Evolutionary conservation across 441 rosid species (phyloP), one percentile per base, ranked within the genome.

Genomic region (Jatropha multifida): DNA sequence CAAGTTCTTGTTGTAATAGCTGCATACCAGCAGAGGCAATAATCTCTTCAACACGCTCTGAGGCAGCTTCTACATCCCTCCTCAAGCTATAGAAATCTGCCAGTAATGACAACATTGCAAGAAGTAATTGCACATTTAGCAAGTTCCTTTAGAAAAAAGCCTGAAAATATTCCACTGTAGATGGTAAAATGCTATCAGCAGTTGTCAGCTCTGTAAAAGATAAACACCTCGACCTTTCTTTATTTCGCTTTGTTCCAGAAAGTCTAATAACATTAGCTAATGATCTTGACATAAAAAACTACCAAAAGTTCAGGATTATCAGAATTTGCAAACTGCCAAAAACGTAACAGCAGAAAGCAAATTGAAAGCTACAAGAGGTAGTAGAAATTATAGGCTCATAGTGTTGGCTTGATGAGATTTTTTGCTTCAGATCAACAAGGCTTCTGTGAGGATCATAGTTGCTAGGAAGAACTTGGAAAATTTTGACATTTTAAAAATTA

Each of bases 11-110:
- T 80, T 93, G 89, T 70, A 93, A 64, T 49, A 82, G 89, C 44
- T 81, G 73, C 59, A 93, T 64, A 71, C 88, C 86, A 66, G 91
- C 79, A 68, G 99, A 86, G 56, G 73, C 82, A 80, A 90, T 86
- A 13, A 89, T 83, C 80, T 93, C 98, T 79, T 89, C 86, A 61
- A 92, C 94, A 42, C 87, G 91, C 78, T 74, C 87, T 14, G 93
- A 81, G 74, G 89, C 87, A 71, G 72, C 60, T 81, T 93, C 97
- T 41, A 95, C 98, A 69, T 90, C 99, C 78, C 82, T 92, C 79
- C 99, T 87, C 78, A 92, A 78, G 72, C 89, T 82, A 80, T 91
- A 93, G 81, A 95, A 93, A 80, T 91, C 98, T 95, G 88, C 73
- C 79, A 74, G 51, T 46, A 65, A 71, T 37, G 42, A n/a, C 74